A percentile compares a stretch with the other conserved stretches of the same genome.
Evolutionary conservation across 208 protist genomes (phyloP).

Genomic region (Tritrichomonas foetus): DNA sequence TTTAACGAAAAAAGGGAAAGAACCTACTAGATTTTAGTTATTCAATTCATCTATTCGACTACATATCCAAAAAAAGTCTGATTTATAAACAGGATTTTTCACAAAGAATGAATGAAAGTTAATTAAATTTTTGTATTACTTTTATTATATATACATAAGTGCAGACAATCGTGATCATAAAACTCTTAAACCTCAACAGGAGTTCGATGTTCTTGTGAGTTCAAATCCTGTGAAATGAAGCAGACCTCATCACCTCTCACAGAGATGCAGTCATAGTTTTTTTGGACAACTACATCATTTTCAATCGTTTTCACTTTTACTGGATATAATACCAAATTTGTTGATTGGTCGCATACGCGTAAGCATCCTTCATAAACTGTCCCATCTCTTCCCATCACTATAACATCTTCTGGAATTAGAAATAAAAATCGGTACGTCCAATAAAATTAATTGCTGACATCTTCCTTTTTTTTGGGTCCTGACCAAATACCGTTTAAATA

Average conservation of each 20-base stretch:
- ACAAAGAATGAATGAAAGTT: too few relatives aligned
- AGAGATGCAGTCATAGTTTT: neutral
- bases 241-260: neutral
- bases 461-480: too few relatives aligned
- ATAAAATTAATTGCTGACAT: neutral
- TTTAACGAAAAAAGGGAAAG: too few relatives aligned
- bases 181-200: too few relatives aligned
- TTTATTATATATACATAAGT: too few relatives aligned
- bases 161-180: too few relatives aligned
- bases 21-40: too few relatives aligned
- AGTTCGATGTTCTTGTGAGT: neutral
- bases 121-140: too few relatives aligned
- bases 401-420: neutral
- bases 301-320: neutral
- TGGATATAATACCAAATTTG: neutral
- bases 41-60: too few relatives aligned
- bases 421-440: neutral
- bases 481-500: too few relatives aligned
- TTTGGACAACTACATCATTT: neutral
- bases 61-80: too few relatives aligned
- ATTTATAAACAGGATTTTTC: too few relatives aligned
- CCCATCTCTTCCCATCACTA: neutral
- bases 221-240: neutral
- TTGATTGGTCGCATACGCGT: neutral
- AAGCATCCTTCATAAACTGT: neutral